A percentile compares a stretch with the other conserved stretches of the same genome.
These are phyloP conservation scores for Suillus tomentosus DNA, from an alignment of 768 basidiomycete species.

Conservation along the genomic window DNA sequence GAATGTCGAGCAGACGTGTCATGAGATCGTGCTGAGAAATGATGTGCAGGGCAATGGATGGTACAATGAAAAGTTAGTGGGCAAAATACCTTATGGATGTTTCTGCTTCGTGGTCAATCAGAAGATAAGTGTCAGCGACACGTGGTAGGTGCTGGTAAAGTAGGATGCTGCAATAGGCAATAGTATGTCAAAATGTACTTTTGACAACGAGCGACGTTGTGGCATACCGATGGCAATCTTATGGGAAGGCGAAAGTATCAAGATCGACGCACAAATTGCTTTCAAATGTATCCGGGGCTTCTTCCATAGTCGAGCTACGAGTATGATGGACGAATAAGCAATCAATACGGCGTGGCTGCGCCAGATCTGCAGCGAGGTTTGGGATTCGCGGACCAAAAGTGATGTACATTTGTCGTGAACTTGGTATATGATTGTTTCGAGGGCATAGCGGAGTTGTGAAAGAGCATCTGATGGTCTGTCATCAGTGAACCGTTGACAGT, in stretches of 20 bases:
- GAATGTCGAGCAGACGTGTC: conserved; percentile 70
- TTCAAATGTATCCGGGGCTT: conserved; percentile 77
- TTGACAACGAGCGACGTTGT: neutral
- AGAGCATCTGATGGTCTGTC: conserved; percentile 63
- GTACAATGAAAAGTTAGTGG: conserved; percentile 89
- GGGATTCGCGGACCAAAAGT: conserved; percentile 39
- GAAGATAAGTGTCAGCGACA: conserved; percentile 87
- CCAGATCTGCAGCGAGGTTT: conserved; percentile 40
- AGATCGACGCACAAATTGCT: conserved; percentile 76
- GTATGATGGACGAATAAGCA: conserved; percentile 82
- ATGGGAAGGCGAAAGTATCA: conserved; percentile 72
- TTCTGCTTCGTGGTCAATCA: conserved; percentile 92
- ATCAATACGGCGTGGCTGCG: conserved; percentile 66
- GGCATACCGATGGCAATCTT: conserved; percentile 77
- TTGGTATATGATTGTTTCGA: conserved; percentile 73
- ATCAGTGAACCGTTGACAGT: no score
- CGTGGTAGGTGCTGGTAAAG: conserved; percentile 85
- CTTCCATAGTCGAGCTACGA: conserved; percentile 67
- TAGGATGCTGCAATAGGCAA: conserved; percentile 58
- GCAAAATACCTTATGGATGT: conserved; percentile 94
- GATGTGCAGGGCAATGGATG: conserved; percentile 79
- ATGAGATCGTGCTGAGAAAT: conserved; percentile 74
- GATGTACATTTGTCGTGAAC: conserved; percentile 72
- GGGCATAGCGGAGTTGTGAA: conserved; percentile 69
- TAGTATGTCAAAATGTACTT: conserved; percentile 9